phyloP scores from a whole-genome alignment of 2,329 filamentous ascomycete genomes.

The Hymenoscyphus fraxineus region DNA sequence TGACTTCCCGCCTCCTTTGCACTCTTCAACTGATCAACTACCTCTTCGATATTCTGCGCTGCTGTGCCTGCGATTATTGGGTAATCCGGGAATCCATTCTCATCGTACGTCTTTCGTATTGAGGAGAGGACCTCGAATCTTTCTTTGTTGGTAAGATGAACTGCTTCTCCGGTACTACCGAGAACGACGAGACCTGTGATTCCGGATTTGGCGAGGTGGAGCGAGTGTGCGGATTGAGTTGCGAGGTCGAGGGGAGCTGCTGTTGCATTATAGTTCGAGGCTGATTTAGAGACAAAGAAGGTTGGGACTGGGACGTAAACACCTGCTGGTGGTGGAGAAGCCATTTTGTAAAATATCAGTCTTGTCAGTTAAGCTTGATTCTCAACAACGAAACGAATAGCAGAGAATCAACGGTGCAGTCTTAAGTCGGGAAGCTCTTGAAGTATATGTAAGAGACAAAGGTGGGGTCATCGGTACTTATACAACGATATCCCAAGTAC shows the following conservation, averaged over 20 bases:
- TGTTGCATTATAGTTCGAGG: slow-evolving; percentile 27
- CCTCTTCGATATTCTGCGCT: slow-evolving; percentile 53
- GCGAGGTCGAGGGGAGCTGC: slow-evolving; percentile 47
- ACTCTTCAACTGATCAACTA: slow-evolving; percentile 46
- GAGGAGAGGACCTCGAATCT: slow-evolving; percentile 51
- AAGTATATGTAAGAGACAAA: slow-evolving; percentile 4
- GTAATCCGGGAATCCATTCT: slow-evolving; percentile 53
- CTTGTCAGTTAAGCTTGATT: neutral
- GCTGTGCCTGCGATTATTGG: slow-evolving; percentile 58
- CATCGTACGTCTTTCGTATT: slow-evolving; percentile 51
- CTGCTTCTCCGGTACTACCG: slow-evolving; percentile 61
- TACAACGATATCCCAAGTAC: neutral
- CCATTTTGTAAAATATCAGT: neutral
- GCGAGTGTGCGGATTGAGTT: slow-evolving; percentile 54
- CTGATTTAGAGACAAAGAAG: slow-evolving; percentile 46
- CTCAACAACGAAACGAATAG: neutral
- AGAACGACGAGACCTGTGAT: slow-evolving; percentile 59
- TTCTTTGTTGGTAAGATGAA: slow-evolving; percentile 55
- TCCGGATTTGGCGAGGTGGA: slow-evolving; percentile 57
- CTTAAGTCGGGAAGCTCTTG: neutral
- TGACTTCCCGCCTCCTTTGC: slow-evolving; percentile 55
- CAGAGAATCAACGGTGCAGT: slow-evolving; percentile 20
- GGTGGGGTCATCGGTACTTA: neutral
- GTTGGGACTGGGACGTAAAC: slow-evolving; percentile 54
- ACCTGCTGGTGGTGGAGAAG: slow-evolving; percentile 29